phyloP scores from a whole-genome alignment of 2,329 filamentous ascomycete species.

The Microcyclospora pomicola region DNA sequence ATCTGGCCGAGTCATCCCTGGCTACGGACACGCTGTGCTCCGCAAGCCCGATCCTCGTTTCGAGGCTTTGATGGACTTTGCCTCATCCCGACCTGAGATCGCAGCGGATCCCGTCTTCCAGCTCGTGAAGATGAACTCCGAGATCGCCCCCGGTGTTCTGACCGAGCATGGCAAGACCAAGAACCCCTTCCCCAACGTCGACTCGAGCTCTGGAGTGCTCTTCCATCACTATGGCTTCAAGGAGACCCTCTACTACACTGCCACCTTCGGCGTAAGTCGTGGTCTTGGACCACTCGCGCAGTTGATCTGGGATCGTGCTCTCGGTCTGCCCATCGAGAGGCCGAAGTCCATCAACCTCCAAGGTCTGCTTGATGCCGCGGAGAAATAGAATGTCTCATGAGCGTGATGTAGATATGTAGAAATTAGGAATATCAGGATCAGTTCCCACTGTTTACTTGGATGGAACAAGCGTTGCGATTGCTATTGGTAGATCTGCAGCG shows the following conservation, averaged over 20 bases:
- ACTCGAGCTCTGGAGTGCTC: conserved; percentile 80
- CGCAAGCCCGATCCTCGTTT: conserved; percentile 96
- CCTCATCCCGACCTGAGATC: conserved; percentile 70
- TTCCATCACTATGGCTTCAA: conserved; percentile 98
- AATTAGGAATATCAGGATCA: too few relatives aligned
- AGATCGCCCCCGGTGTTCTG: conserved; percentile 79
- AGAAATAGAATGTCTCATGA: conserved; percentile 9
- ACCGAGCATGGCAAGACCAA: conserved; percentile 75
- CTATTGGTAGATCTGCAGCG: too few relatives aligned
- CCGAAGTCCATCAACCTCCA: conserved; percentile 95
- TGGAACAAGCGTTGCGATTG: too few relatives aligned
- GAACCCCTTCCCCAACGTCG: conserved; percentile 79
- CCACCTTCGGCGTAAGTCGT: conserved; percentile 55
- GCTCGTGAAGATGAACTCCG: conserved; percentile 84
- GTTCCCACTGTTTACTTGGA: too few relatives aligned
- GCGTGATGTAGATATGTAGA: neutral
- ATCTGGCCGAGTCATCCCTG: conserved; percentile 84
- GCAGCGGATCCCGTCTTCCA: conserved; percentile 80
- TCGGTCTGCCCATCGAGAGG: conserved; percentile 90
- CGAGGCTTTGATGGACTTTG: conserved; percentile 93
- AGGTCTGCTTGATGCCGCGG: conserved; percentile 46
- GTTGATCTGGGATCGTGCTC: conserved; percentile 86
- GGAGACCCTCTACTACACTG: conserved; percentile 88
- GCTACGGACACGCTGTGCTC: conserved; percentile 89
- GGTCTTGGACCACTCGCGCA: conserved; percentile 80